phyloP scores from a whole-genome alignment of 2,329 filamentous ascomycete species.

The Clarireedia homoeocarpa region DNA sequence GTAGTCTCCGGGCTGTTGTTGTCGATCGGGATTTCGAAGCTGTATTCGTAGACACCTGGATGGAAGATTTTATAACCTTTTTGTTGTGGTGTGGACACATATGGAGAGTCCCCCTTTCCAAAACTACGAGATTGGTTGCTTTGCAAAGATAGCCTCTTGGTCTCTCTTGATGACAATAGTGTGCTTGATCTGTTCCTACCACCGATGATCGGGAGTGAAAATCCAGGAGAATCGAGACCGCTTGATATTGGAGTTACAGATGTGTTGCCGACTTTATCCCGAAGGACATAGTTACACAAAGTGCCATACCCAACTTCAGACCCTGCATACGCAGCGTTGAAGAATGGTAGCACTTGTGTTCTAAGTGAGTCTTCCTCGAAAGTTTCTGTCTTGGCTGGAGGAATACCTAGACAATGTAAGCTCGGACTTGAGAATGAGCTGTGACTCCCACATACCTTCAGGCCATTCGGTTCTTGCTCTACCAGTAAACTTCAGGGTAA shows the following conservation, averaged over 20 bases:
- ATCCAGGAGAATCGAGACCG: slow-evolving; percentile 10
- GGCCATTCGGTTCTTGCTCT: slow-evolving; percentile 91
- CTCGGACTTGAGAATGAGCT: not conserved
- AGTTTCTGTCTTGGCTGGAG: slow-evolving; percentile 75
- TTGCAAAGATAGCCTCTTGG: slow-evolving; percentile 55
- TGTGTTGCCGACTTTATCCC: slow-evolving; percentile 22
- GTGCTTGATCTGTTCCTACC: slow-evolving; percentile 23
- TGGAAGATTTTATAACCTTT: slow-evolving; percentile 66
- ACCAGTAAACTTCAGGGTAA: slow-evolving; percentile 80
- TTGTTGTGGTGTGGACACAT: slow-evolving; percentile 47
- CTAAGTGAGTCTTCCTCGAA: slow-evolving; percentile 79
- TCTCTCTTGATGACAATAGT: slow-evolving; percentile 19
- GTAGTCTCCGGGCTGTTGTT: slow-evolving; percentile 67
- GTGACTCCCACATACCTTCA: slow-evolving; percentile 58
- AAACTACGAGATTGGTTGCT: slow-evolving; percentile 61
- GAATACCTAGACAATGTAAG: slow-evolving; percentile 52
- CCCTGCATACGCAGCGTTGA: slow-evolving; percentile 64
- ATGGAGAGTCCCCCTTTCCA: slow-evolving; percentile 51
- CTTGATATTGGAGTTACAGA: slow-evolving; percentile 22
- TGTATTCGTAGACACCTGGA: slow-evolving; percentile 34
- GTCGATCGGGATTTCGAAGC: slow-evolving; percentile 78
- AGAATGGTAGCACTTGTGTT: slow-evolving; percentile 86
- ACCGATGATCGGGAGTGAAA: slow-evolving; percentile 20
- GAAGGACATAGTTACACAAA: slow-evolving; percentile 47
- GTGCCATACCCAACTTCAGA: slow-evolving; percentile 55